A percentile compares a stretch with the other conserved stretches of the same genome.
These are phyloP conservation scores for Coemansia sp. DNA, from an alignment of 192 early-diverging fungal genomes.

Conservation along the genomic window DNA sequence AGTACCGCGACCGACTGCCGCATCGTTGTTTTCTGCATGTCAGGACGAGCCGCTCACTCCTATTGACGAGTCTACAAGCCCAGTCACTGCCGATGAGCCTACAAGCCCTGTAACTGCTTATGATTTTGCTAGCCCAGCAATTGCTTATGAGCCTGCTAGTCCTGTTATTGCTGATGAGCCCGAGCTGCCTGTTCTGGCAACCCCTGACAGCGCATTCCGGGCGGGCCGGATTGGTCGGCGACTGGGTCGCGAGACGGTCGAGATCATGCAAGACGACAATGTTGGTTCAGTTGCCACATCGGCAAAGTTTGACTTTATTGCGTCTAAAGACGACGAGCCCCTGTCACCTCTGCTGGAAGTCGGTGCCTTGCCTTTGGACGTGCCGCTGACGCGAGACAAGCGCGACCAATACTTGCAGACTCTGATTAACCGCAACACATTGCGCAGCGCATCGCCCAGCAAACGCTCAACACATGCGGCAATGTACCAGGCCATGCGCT, in stretches of 20 bases:
- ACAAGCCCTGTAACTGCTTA: background rate
- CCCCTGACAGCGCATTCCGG: conserved; percentile 9
- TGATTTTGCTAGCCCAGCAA: background rate
- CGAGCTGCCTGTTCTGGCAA: background rate
- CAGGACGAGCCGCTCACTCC: background rate
- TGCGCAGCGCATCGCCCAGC: conserved; percentile 32
- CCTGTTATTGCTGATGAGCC: background rate
- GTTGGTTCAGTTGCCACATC: conserved; percentile 2
- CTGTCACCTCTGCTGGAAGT: background rate
- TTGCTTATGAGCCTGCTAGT: background rate
- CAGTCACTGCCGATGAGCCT: background rate
- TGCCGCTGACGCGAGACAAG: conserved; percentile 50
- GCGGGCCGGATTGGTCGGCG: conserved; percentile 41
- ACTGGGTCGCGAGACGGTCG: conserved; percentile 39
- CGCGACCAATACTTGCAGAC: conserved; percentile 54
- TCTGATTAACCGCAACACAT: conserved; percentile 49
- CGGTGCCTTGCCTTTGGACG: conserved; percentile 20
- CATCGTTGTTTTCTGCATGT: conserved; percentile 25
- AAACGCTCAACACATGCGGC: conserved; percentile 28
- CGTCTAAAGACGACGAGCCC: background rate
- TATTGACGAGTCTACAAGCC: background rate
- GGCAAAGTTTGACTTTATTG: background rate
- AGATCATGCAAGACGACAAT: conserved; percentile 30
- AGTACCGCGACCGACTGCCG: conserved; percentile 28
- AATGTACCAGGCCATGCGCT: conserved; percentile 30